phyloP scores from a whole-genome alignment of 2,329 filamentous ascomycete genomes.

The Amauroascus niger region DNA sequence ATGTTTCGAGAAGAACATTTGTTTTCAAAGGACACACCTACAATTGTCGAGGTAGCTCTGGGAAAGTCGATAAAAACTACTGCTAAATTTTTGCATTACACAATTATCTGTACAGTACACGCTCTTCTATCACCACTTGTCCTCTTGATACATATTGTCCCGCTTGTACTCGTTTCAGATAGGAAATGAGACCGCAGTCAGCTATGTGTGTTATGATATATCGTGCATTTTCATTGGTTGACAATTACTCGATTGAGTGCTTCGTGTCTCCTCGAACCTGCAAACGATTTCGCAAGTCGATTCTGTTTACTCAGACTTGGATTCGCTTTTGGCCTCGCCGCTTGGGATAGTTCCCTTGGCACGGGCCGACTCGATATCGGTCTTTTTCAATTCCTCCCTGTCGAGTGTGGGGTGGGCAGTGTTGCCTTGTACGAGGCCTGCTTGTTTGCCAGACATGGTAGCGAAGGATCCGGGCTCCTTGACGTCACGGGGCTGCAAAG shows the following conservation, averaged over 20 bases:
- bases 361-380: conserved; percentile 47
- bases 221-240: neutral
- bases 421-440: neutral
- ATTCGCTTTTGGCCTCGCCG: neutral
- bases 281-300: neutral
- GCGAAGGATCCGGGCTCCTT: conserved; percentile 2
- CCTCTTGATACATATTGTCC: neutral
- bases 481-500: neutral
- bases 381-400: conserved; percentile 27
- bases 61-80: neutral
- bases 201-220: neutral
- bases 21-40: neutral
- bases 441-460: conserved; percentile 6
- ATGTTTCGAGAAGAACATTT: neutral
- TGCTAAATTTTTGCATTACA: conserved; percentile 3
- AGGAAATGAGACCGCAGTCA: too few relatives aligned
- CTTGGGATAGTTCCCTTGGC: conserved; percentile 39
- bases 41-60: neutral
- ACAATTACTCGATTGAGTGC: neutral
- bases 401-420: neutral
- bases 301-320: conserved; percentile 11
- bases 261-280: neutral
- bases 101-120: conserved; percentile 8
- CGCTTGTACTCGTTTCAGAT: neutral
- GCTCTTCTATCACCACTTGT: neutral